These are phyloP conservation scores for Penicillium angulare DNA, from an alignment of 495 filamentous ascomycete genomes.

Conservation along the genomic window DNA sequence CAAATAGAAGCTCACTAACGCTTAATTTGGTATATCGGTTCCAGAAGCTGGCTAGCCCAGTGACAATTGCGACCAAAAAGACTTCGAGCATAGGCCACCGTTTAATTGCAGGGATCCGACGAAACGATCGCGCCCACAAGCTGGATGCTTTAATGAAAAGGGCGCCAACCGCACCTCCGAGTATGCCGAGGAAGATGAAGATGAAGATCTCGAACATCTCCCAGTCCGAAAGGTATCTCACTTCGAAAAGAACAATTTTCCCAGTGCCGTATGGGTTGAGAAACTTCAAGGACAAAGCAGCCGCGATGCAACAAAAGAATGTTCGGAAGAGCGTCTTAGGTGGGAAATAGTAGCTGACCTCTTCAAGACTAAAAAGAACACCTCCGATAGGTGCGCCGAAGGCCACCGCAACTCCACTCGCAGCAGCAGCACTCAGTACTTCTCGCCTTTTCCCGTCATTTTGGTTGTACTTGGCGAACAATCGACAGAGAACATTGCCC, in stretches of 20 bases:
- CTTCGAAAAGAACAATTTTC: slow-evolving; percentile 95
- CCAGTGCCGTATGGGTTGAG: slow-evolving; percentile 93
- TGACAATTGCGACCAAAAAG: slow-evolving; percentile 78
- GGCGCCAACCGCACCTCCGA: slow-evolving; percentile 83
- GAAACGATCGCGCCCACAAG: slow-evolving; percentile 85
- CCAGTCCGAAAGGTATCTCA: slow-evolving; percentile 92
- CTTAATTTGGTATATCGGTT: slow-evolving; percentile 86
- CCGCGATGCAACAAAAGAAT: slow-evolving; percentile 96
- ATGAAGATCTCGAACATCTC: slow-evolving; percentile 83
- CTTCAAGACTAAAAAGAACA: slow-evolving; percentile 90
- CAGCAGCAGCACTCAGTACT: slow-evolving; percentile 87
- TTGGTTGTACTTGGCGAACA: slow-evolving; percentile 89
- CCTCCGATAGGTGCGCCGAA: slow-evolving; percentile 93
- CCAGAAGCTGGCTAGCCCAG: slow-evolving; percentile 87
- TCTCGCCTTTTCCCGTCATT: slow-evolving; percentile 93
- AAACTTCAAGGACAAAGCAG: slow-evolving; percentile 87
- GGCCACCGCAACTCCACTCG: slow-evolving; percentile 89
- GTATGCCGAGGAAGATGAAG: slow-evolving; percentile 80
- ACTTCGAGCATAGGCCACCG: slow-evolving; percentile 84
- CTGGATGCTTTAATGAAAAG: slow-evolving; percentile 95
- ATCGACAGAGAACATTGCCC: slow-evolving; percentile 89
- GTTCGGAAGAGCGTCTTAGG: slow-evolving; percentile 98
- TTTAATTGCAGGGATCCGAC: slow-evolving; percentile 78
- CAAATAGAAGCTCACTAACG: slow-evolving; percentile 86
- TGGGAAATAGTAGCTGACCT: slow-evolving; percentile 96